phyloP scores from a whole-genome alignment of 2,329 filamentous ascomycete species.

The Fusarium sp. region DNA sequence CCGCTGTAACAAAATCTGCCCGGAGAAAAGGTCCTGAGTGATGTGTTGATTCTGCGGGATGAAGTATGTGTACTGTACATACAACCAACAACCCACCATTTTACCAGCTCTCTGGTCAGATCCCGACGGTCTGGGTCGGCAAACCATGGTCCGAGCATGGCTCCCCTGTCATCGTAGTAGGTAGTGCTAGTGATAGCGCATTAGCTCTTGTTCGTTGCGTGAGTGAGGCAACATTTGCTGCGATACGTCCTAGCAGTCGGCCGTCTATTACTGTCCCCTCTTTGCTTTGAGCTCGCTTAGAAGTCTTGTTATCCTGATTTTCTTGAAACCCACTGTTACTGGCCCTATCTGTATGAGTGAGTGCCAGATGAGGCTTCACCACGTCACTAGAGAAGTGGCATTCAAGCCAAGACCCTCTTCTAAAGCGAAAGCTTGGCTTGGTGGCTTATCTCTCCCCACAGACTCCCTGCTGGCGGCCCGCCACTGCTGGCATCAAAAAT shows the following conservation, averaged over 20 bases:
- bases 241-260: neutral
- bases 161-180: slow-evolving; percentile 44
- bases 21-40: neutral
- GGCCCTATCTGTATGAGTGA: slow-evolving; percentile 19
- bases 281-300: neutral
- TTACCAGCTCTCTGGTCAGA: slow-evolving; percentile 49
- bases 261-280: neutral
- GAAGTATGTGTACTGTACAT: slow-evolving; percentile 14
- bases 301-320: neutral
- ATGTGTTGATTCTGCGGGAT: neutral
- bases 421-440: slow-evolving; percentile 30
- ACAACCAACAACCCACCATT: slow-evolving; percentile 39
- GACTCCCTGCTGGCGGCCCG: slow-evolving; percentile 44
- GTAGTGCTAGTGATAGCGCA: slow-evolving; percentile 21
- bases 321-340: slow-evolving; percentile 24
- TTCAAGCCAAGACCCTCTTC: slow-evolving; percentile 27
- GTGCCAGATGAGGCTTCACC: slow-evolving; percentile 13
- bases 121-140: slow-evolving; percentile 52
- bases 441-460: slow-evolving; percentile 34
- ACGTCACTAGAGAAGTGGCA: slow-evolving; percentile 20
- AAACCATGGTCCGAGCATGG: slow-evolving; percentile 49
- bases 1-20: neutral
- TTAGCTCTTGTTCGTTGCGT: slow-evolving; percentile 4
- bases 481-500: slow-evolving; percentile 38
- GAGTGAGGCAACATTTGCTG: neutral